These are phyloP conservation scores for Darksidea phi DNA, from an alignment of 495 filamentous ascomycete genomes.

Conservation along the genomic window DNA sequence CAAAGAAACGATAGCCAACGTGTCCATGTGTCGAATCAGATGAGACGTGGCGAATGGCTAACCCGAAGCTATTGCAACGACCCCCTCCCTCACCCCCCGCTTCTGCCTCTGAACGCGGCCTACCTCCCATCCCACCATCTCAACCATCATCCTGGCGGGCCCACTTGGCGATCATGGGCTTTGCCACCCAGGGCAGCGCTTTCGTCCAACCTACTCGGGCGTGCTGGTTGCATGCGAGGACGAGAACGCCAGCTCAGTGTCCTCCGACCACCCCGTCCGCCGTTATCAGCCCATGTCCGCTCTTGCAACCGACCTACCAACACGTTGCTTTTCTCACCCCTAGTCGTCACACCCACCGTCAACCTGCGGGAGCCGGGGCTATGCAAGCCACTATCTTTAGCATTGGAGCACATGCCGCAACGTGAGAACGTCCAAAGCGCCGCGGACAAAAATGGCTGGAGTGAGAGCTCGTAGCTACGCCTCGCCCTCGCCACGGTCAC, in stretches of 20 bases:
- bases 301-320: not conserved
- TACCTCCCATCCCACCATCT: not conserved
- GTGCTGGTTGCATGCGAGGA: no score
- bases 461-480: no score
- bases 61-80: not conserved
- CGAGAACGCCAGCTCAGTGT: no score
- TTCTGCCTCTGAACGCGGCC: not conserved
- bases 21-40: not conserved
- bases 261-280: no score
- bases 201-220: no score
- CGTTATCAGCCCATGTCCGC: no score
- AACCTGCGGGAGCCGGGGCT: not conserved
- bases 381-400: constrained; percentile 4
- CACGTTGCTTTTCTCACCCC: not conserved
- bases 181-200: not conserved
- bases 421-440: not conserved
- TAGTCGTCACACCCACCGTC: not conserved
- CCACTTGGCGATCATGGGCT: not conserved
- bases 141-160: not conserved
- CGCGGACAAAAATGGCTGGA: no score
- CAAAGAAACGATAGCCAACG: no score
- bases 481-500: no score
- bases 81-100: not conserved
- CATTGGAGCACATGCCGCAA: not conserved
- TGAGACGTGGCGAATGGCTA: not conserved